Percentiles rank a stretch among this genome's conserved stretches.
These are phyloP conservation scores for Aspergillus spinulosporus DNA, from an alignment of 2,329 filamentous ascomycete species.

Conservation along the genomic window DNA sequence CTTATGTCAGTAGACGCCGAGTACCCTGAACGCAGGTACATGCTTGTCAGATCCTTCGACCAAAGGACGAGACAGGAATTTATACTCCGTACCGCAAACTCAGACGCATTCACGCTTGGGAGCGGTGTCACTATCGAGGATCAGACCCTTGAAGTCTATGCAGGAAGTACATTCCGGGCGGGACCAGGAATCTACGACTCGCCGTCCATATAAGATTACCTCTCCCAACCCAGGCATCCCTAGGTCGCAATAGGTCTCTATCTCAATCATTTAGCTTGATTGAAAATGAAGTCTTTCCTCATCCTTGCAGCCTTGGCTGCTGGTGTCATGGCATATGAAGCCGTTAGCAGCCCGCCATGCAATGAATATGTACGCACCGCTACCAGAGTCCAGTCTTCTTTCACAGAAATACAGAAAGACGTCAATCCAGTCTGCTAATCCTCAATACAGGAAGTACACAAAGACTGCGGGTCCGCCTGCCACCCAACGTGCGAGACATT, in stretches of 20 bases:
- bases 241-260: not conserved
- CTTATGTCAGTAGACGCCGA: not conserved
- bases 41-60: not conserved
- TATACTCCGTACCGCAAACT: not conserved
- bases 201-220: not conserved
- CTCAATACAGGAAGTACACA: not conserved
- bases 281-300: conserved; percentile 1
- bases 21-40: not conserved
- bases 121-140: not conserved
- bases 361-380: conserved; percentile 3
- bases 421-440: not conserved
- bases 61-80: not conserved
- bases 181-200: not conserved
- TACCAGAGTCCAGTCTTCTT: not conserved
- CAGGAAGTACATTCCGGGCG: not conserved
- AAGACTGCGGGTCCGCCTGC: conserved; percentile 9
- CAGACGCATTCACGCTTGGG: not conserved
- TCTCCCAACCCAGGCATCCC: not conserved
- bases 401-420: not conserved
- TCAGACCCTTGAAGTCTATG: not conserved
- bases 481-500: conserved; percentile 12
- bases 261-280: not conserved
- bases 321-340: not conserved
- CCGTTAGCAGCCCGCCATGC: conserved; percentile 6
- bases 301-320: not conserved